phyloP scores from a whole-genome alignment of 176 grass and related monocot genomes.

The Coix lacrymajobi region DNA sequence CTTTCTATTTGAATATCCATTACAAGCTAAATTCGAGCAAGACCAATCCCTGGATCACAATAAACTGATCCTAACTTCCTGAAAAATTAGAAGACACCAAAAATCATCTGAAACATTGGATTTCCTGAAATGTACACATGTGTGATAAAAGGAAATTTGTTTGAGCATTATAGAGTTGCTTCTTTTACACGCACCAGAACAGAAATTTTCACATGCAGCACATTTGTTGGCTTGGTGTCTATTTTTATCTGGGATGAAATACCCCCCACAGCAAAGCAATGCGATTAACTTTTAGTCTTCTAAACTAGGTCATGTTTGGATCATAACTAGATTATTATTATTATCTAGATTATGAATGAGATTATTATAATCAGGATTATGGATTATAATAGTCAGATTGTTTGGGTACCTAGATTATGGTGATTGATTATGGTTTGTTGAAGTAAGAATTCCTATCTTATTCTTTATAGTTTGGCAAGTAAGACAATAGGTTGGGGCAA shows the following conservation, averaged over 20 bases:
- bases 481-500: too few species aligned
- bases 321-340: too few species aligned
- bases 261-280: background rate
- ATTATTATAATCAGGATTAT: too few species aligned
- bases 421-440: too few species aligned
- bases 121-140: background rate
- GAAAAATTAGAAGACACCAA: background rate
- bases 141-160: background rate
- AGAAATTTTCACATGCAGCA: background rate
- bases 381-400: too few species aligned
- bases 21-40: background rate
- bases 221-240: background rate
- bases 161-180: background rate
- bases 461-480: too few species aligned
- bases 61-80: conserved; percentile 2
- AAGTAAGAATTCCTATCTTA: too few species aligned
- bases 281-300: background rate
- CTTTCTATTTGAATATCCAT: background rate
- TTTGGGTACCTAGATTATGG: too few species aligned
- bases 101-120: background rate
- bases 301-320: background rate
- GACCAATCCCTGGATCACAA: background rate
- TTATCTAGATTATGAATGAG: too few species aligned
- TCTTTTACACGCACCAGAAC: background rate
- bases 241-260: background rate